Base-by-base conservation (phyloP, 2,329 filamentous ascomycete species). In the Colletotrichum tropicale region DNA sequence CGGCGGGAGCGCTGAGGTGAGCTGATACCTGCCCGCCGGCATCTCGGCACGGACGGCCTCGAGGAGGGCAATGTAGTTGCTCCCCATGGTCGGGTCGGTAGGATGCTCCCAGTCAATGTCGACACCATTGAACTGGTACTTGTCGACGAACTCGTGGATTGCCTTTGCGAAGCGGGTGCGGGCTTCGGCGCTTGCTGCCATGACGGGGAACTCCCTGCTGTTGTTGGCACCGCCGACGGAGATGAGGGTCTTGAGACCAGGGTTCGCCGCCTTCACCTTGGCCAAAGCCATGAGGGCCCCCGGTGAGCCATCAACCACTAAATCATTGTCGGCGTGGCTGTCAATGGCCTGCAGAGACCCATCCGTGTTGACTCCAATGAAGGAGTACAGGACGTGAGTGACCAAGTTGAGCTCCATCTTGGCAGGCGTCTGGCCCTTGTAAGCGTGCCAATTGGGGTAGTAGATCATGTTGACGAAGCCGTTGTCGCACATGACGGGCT, bases 401-500 rank as follows among this genome's bases (percentile, higher is more conserved):
- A 93, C 88, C 71, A 88, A 88, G 52, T 88, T 85, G 77, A 90
- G 83, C 70, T 90, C 88, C 69, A 93, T 81, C 7, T 87, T 88
- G 0, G 90, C 91, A 0, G 92, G 92, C n/a, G 90, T 88, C 70
- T 90, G 89, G 70, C 89, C 86, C 75, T 88, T 88, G 83, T 93
- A 93, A 72, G 92, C 88, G 71, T 88, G 86, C 91, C 91, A 93
- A 78, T 92, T 93, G 7, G 92, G 91, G 81, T 93, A 94, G 83
- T 93, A 93, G 2, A 92, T 84, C 16, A 84, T 84, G 62, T 86
- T 86, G 68, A 81, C 80, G 65, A 80, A 75, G 24, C 71, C 66
- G 28, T 60, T 70, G 10, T 74, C 66, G 30, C 71, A 75, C 76
- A 78, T 78, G 71, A 26, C 56, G 61, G 69, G 55, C 32, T 32